These are phyloP conservation scores for Neobulgaria alba DNA, from an alignment of 2,329 filamentous ascomycete species.

Conservation along the genomic window DNA sequence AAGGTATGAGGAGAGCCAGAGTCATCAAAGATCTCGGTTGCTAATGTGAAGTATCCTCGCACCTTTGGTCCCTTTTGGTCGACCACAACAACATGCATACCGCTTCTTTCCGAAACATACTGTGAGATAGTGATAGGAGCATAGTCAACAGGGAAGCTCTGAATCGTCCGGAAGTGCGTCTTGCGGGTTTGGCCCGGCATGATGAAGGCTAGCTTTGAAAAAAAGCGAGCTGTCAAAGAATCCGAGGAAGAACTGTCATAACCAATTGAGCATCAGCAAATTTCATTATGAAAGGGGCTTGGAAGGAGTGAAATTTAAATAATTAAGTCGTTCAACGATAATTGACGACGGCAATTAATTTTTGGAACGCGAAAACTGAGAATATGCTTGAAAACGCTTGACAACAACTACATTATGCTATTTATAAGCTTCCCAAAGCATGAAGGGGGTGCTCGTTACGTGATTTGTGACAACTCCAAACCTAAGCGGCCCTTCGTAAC, in stretches of 20 bases:
- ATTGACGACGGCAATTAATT: no score
- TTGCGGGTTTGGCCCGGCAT: constrained; percentile 47
- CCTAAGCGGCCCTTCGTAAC: no score
- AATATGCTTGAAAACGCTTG: no score
- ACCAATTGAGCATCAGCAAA: not conserved
- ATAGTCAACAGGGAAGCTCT: constrained; percentile 84
- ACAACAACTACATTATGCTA: no score
- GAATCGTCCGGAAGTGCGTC: constrained; percentile 70
- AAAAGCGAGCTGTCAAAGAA: no score
- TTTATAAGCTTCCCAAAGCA: no score
- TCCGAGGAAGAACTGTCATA: no score
- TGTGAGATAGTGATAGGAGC: constrained; percentile 82
- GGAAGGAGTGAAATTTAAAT: no score
- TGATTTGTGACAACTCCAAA: no score
- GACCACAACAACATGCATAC: constrained; percentile 88
- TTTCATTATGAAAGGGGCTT: not conserved
- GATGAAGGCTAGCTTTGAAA: constrained; percentile 20
- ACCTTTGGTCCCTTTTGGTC: constrained; percentile 93
- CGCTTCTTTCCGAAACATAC: constrained; percentile 91
- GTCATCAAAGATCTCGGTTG: constrained; percentile 96
- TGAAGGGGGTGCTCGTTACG: no score
- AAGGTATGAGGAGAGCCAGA: constrained; percentile 84
- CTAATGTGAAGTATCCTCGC: constrained; percentile 87
- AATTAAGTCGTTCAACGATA: no score
- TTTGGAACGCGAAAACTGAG: no score